Conservation (phyloP, 352 stramenopile species). For the Globisporangium perplexum region DNA sequence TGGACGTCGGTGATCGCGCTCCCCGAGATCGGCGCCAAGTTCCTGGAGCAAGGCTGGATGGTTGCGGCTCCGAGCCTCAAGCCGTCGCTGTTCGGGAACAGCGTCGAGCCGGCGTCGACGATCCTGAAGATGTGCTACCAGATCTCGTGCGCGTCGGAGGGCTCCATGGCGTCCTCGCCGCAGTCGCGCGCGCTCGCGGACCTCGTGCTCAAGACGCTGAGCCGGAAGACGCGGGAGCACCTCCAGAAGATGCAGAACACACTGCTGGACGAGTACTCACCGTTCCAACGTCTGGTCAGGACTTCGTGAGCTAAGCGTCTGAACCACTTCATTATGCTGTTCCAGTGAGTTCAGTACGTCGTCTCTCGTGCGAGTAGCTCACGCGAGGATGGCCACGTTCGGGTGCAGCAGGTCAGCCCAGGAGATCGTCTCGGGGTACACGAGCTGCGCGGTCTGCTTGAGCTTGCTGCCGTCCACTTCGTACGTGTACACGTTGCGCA, state of each 20-base stretch:
- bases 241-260: conserved; percentile 6
- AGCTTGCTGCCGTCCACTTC: not conserved
- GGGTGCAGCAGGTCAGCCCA: not conserved
- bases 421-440: not conserved
- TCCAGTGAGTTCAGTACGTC: too few species aligned
- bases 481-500: not conserved
- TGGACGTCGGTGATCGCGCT: conserved; percentile 3
- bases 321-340: too few species aligned
- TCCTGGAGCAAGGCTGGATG: conserved; percentile 8
- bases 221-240: conserved; percentile 1
- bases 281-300: not conserved
- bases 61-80: not conserved
- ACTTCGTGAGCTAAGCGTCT: not conserved
- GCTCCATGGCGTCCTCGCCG: not conserved
- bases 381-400: not conserved
- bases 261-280: conserved; percentile 5
- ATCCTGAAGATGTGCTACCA: conserved; percentile 9
- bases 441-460: conserved; percentile 1
- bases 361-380: too few species aligned
- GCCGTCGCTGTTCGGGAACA: not conserved
- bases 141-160: conserved; percentile 1
- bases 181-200: conserved; percentile 1
- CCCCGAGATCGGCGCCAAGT: not conserved
- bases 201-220: conserved; percentile 5
- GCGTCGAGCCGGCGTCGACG: not conserved